Evolutionary conservation across 306 rosid species (phyloP), one percentile per base, ranked within the genome.

Genomic region (Cicer cuneatum): DNA sequence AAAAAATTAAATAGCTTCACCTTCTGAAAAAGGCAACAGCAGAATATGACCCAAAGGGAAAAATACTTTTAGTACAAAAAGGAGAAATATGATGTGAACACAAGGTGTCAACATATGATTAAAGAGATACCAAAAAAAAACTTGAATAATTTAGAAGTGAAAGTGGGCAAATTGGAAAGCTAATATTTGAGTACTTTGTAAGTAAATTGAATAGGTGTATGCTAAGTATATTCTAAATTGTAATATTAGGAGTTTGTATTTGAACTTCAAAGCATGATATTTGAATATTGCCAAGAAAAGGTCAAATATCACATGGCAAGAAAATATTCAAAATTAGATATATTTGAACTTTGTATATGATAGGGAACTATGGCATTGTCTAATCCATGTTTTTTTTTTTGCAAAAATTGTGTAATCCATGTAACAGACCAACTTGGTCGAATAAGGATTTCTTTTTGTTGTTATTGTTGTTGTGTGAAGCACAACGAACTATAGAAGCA

Each of bases 81-180:
- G 52, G 53, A 71, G 40, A 54, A 39, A 49, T 33, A 69, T 51
- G 6, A 10, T 51, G 49, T 9, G 62, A 51, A 69, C 47, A 51
- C 38, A 35, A 33, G 73, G 63, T 70, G 18, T 29, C 16, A 16
- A 37, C 11, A 15, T 6, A 35, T 7, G 7, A 14, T 15, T 69
- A 51, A 14, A 69, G 62, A 49, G 11, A 10, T 24, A 35, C 4
- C 47, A 51, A 11, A 51, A 7, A 10, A 18, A 51, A 33, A 5
- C n/a, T 8, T 14, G n/a, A n/a, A 48, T n/a, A 48, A n/a, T 48
- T n/a, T 14, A 35, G 5, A 67, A 67, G 73, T 46, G 58, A 29
- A 51, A 37, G 15, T 37, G 48, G 12, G 12, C 39, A 7, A 16
- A 9, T 52, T 16, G 19, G 38, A 43, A 10, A 52, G 46, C 63